Evolutionary conservation across 441 rosid genomes (phyloP).

Genomic region (Melastoma candidum): DNA sequence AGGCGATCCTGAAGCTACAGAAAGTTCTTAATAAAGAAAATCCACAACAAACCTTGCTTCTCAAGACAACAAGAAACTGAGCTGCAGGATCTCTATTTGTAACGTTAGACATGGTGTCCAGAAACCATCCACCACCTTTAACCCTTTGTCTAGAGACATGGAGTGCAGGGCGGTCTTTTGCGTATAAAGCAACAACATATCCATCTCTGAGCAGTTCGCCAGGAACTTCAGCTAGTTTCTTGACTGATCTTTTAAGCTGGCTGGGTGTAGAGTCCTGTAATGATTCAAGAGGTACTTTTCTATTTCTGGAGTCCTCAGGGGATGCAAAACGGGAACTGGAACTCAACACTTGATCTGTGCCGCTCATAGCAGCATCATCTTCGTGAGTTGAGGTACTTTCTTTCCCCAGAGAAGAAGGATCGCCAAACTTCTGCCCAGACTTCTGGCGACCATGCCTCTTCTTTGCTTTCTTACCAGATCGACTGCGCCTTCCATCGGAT

Average conservation of each 20-base stretch:
- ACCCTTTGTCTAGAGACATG: constrained; percentile 90
- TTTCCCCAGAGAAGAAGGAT: constrained; percentile 46
- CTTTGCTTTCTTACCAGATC: constrained; percentile 90
- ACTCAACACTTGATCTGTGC: constrained; percentile 70
- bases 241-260: constrained; percentile 40
- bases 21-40: neutral
- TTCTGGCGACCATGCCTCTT: constrained; percentile 83
- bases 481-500: constrained; percentile 60
- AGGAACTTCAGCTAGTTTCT: constrained; percentile 43
- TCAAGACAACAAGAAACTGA: constrained; percentile 79
- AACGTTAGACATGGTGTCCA: constrained; percentile 76
- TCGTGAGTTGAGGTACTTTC: constrained; percentile 68
- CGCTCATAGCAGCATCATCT: constrained; percentile 80
- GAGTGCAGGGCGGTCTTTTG: constrained; percentile 58
- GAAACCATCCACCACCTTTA: constrained; percentile 97
- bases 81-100: constrained; percentile 96
- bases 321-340: constrained; percentile 80
- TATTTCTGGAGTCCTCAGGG: constrained; percentile 68
- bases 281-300: constrained; percentile 69
- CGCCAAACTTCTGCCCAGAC: constrained; percentile 45
- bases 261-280: constrained; percentile 41
- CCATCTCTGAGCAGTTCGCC: constrained; percentile 78
- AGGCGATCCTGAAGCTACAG: neutral
- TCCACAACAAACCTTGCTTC: constrained; percentile 62
- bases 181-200: constrained; percentile 70